Conservation (phyloP, 345 rosid genomes). For the Gossypium sturtianum region DNA sequence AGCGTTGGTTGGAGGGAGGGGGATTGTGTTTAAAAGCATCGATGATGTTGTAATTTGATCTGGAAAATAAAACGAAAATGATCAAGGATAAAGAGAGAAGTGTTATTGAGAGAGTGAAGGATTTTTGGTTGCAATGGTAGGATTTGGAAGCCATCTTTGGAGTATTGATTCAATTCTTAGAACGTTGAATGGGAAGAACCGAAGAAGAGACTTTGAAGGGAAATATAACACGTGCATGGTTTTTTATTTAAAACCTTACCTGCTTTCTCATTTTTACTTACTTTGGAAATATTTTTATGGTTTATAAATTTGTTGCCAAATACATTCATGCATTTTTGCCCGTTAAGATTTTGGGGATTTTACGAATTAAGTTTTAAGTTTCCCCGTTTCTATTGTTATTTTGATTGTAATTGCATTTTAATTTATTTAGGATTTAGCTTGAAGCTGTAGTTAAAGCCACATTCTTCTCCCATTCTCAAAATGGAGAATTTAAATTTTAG, state of each 20-base stretch:
- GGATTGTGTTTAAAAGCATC: neutral
- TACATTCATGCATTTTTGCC: too few relatives aligned
- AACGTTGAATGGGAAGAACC: neutral
- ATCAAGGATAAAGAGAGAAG: slow-evolving; percentile 34
- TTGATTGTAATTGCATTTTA: too few relatives aligned
- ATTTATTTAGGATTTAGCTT: too few relatives aligned
- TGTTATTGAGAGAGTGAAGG: slow-evolving; percentile 34
- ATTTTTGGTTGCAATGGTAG: slow-evolving; percentile 22
- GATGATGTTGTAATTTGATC: slow-evolving; percentile 5
- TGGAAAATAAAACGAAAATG: slow-evolving; percentile 23
- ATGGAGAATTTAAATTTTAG: too few relatives aligned
- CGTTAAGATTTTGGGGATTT: too few relatives aligned
- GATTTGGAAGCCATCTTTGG: slow-evolving; percentile 35
- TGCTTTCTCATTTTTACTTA: too few relatives aligned
- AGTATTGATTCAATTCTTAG: neutral
- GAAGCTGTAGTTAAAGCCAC: too few relatives aligned
- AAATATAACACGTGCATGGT: neutral
- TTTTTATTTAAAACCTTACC: neutral
- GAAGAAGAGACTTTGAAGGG: neutral
- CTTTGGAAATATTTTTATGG: too few relatives aligned
- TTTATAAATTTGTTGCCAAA: too few relatives aligned
- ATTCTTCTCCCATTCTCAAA: too few relatives aligned
- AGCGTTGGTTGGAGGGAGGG: neutral
- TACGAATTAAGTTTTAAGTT: too few relatives aligned
- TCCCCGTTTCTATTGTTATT: too few relatives aligned